These are phyloP conservation scores for Porcisia deanei DNA, from an alignment of 208 protist genomes.

Conservation along the genomic window DNA sequence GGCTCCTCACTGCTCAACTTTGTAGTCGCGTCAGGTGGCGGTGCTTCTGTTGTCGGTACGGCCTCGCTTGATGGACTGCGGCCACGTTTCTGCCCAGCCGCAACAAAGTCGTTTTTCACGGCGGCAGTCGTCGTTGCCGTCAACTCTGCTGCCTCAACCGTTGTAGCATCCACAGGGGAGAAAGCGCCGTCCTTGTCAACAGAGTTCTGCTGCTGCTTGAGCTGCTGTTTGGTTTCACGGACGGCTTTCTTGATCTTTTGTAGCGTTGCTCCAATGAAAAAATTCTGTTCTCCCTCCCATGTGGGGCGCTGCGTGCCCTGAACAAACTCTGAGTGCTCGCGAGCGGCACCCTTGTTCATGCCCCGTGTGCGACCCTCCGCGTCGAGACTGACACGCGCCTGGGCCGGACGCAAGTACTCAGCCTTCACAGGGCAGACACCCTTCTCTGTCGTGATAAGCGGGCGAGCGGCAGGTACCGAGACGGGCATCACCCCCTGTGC, in stretches of 20 bases:
- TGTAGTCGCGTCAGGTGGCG: conserved; percentile 13
- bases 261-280: conserved; percentile 61
- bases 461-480: not conserved
- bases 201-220: conserved; percentile 9
- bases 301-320: conserved; percentile 61
- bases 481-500: not conserved
- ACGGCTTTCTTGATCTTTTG: conserved; percentile 60
- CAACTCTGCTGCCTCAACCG: not conserved
- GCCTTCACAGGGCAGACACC: conserved; percentile 72
- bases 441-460: conserved; percentile 15
- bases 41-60: not conserved
- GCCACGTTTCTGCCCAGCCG: conserved; percentile 19
- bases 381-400: conserved; percentile 59
- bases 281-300: conserved; percentile 77
- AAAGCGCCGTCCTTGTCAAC: not conserved
- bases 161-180: not conserved
- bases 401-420: conserved; percentile 59
- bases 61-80: conserved; percentile 6
- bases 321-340: conserved; percentile 45
- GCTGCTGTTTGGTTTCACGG: conserved; percentile 33
- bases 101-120: not conserved
- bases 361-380: conserved; percentile 65
- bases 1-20: conserved; percentile 27
- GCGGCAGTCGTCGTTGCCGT: not conserved
- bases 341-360: conserved; percentile 81